These are phyloP conservation scores for Pyrrhoderma noxium DNA, from an alignment of 1,284 basidiomycete genomes.

Conservation along the genomic window DNA sequence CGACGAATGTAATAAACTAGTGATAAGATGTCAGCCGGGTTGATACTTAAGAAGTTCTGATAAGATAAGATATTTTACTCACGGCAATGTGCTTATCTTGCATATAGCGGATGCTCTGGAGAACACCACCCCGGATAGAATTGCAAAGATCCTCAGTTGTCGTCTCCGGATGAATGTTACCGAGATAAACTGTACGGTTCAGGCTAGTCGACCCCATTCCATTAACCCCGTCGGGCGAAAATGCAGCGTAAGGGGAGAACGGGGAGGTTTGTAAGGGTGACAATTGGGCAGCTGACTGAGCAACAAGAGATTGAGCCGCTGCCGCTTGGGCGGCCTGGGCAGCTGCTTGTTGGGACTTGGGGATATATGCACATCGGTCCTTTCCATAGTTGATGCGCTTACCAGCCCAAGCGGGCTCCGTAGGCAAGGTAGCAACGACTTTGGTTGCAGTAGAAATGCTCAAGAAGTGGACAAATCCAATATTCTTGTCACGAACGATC, in stretches of 20 bases:
- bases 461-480: slow-evolving; percentile 94
- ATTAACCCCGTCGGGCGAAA: slow-evolving; percentile 36
- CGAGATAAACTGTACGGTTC: slow-evolving; percentile 88
- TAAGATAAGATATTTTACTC: slow-evolving; percentile 25
- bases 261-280: slow-evolving; percentile 29
- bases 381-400: slow-evolving; percentile 95
- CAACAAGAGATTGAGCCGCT: slow-evolving; percentile 73
- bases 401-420: slow-evolving; percentile 86
- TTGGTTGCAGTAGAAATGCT: slow-evolving; percentile 90
- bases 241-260: slow-evolving; percentile 35
- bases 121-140: slow-evolving; percentile 83
- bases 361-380: slow-evolving; percentile 91
- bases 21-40: slow-evolving; percentile 15
- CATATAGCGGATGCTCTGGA: slow-evolving; percentile 88
- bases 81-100: slow-evolving; percentile 92
- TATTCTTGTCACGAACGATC: slow-evolving; percentile 96
- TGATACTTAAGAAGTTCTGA: neutral
- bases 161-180: slow-evolving; percentile 92
- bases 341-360: slow-evolving; percentile 81
- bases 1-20: slow-evolving; percentile 87
- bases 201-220: slow-evolving; percentile 42
- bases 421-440: slow-evolving; percentile 85
- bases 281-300: slow-evolving; percentile 37
- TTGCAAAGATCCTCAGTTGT: slow-evolving; percentile 91
- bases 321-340: slow-evolving; percentile 76